Base-by-base conservation (phyloP, 306 rosid genomes). In the Acmispon strigosus region DNA sequence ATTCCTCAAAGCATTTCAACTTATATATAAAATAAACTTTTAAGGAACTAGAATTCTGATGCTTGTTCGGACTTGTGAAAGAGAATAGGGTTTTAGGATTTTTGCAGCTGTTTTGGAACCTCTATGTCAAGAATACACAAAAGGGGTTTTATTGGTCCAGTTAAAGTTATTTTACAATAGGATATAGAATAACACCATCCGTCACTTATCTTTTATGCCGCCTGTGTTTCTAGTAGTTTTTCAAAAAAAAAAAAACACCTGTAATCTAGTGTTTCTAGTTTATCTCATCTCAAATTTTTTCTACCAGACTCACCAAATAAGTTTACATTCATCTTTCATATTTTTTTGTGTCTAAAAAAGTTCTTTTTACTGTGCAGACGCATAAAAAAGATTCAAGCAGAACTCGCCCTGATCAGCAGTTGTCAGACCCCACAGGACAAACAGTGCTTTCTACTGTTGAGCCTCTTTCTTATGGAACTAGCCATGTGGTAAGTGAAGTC, bases 391-490 rank as follows among this genome's bases (percentile, higher is more conserved):
- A 66, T 34, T 60, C 66, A 5, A 86, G 72, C 68, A 78, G 66
- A 78, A 39, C 81, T 62, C 77, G n/a, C 55, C 56, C 80, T 20
- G 80, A 48, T 68, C 79, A 66, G 69, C 45, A 65, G 4, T 79
- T 54, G 68, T 70, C 74, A 42, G 60, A 59, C 32, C 73, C 72
- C 79, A 27, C 75, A 5, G 91, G 81, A 11, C 75, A 74, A 80
- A 66, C 81, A 66, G 11, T 82, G 64, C 74, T 83, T 60, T 36
- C 90, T 65, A 81, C 85, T 17, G 73, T 74, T 24, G 89, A 87
- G 69, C 96, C 87, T 73, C 87, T 82, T 84, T 62, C 90, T 66
- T 94, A 78, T 62, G 85, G 89, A 79, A 87, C 95, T 63, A 74
- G 66, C 52, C 68, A 87, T 80, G 97, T 81, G 83, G 98, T 90